A percentile compares a stretch with the other conserved stretches of the same genome.
These are phyloP conservation scores for Glycine latifolia DNA, from an alignment of 306 rosid genomes.

Conservation along the genomic window DNA sequence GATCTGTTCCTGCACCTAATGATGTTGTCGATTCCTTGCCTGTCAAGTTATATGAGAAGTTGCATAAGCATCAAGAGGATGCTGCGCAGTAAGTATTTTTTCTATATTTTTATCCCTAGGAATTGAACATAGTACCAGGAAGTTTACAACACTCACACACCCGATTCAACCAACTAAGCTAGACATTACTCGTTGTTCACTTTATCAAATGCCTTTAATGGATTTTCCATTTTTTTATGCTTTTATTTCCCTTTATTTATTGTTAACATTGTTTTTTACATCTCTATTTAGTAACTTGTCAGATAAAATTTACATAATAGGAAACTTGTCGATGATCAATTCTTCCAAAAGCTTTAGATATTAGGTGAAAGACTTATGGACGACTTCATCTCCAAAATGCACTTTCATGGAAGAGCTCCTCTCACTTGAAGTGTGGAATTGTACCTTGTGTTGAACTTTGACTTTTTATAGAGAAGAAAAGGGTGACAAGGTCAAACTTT, in stretches of 20 bases:
- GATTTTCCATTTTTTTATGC: not conserved
- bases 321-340: not conserved
- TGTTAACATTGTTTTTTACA: not conserved
- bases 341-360: not conserved
- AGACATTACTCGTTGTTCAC: not conserved
- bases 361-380: not conserved
- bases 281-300: not conserved
- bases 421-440: not conserved
- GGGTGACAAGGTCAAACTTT: not conserved
- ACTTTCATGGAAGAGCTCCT: not conserved
- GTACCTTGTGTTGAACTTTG: not conserved
- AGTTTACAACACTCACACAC: not conserved
- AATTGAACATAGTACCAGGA: too few species aligned
- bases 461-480: not conserved
- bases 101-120: too few species aligned
- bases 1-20: conserved; percentile 89
- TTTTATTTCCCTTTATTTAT: not conserved
- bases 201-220: not conserved
- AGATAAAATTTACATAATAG: not conserved
- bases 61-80: conserved; percentile 78
- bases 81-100: conserved; percentile 74
- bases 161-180: too few species aligned
- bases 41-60: conserved; percentile 70
- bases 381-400: not conserved
- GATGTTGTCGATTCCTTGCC: conserved; percentile 92